A percentile compares a stretch with the other conserved stretches of the same genome.
phyloP scores from a whole-genome alignment of 106 monocot genomes.

The Apostasia ramifera region DNA sequence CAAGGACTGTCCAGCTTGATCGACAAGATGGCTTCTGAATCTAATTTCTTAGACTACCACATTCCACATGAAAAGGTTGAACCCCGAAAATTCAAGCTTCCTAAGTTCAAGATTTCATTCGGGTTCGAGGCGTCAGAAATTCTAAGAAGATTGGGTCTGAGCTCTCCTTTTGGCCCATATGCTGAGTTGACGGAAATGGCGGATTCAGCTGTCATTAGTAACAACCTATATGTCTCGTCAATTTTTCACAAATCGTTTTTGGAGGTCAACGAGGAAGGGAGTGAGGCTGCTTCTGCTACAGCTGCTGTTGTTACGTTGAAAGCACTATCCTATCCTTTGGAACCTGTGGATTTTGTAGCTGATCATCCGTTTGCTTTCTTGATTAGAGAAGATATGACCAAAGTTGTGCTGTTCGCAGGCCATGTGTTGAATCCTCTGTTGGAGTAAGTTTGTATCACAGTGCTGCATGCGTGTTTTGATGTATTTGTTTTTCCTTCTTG shows the following conservation, averaged over 20 bases:
- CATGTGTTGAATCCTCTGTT: conserved; percentile 47
- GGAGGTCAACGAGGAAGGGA: conserved; percentile 83
- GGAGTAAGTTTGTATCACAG: neutral
- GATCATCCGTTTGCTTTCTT: conserved; percentile 46
- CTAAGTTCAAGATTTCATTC: conserved; percentile 70
- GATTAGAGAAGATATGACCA: conserved; percentile 42
- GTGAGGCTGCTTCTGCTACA: conserved; percentile 66
- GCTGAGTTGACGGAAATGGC: conserved; percentile 43
- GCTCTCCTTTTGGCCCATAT: conserved; percentile 25
- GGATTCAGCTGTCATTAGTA: conserved; percentile 17
- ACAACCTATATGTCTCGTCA: conserved; percentile 31
- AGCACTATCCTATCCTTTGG: neutral
- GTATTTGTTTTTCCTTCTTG: too few relatives aligned
- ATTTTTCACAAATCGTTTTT: conserved; percentile 66
- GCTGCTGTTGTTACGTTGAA: conserved; percentile 37
- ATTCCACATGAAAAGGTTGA: conserved; percentile 26
- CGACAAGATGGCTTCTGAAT: conserved; percentile 46
- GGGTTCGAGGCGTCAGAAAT: conserved; percentile 58
- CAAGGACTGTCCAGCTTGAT: conserved; percentile 43
- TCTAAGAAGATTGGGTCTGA: conserved; percentile 43
- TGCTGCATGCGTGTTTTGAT: too few relatives aligned
- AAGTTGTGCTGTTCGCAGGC: conserved; percentile 40
- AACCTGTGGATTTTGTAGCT: conserved; percentile 32
- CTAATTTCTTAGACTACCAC: conserved; percentile 31
- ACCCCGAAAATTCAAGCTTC: conserved; percentile 51